Evolutionary conservation across 495 filamentous ascomycete species (phyloP), one percentile per base, ranked within the genome.

Genomic region (Apodospora peruviana): DNA sequence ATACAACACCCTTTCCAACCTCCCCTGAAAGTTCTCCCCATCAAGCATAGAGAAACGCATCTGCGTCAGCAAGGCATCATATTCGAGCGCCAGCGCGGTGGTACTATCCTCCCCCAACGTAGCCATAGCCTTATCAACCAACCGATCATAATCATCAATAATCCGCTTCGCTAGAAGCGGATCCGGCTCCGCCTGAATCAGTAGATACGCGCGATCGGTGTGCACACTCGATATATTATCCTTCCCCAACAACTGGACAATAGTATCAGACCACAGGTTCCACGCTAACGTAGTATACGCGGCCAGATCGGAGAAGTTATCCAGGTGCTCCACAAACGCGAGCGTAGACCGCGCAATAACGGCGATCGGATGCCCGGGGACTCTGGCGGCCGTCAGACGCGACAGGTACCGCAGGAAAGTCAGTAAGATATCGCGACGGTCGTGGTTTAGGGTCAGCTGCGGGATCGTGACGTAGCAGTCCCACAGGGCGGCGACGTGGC

Each of bases 401-500:
- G 40, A 4, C 11, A 56, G 44, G 18, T 56, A 48, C 4, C 53
- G 44, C 18, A 56, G 35, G 36, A 52, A 56, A 2, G 35, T 49
- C 1, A 42, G 38, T 4, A 51, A 18, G n/a, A 56, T 44, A 17
- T 56, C 48, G 16, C 23, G 2, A 4, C 49, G 46, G 7, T 38
- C 40, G 40, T 52, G 27, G 34, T 48, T 56, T 34, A 45, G 22
- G 1, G 53, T 35, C 2, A 56, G 22, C 40, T 48, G 43, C 0
- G 53, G 53, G 11, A 56, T 34, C 3, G 45, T 34, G 5, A 56
- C 45, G 40, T 44, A 52, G 34, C 48, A 48, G 49, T 56, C 53
- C 53, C 53, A 56, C 12, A 48, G 40, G 11, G 43, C 48, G 19
- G 48, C 53, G 0, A 56, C n/a, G 36, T 56, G 53, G n/a, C 48